Evolutionary conservation across 2,329 filamentous ascomycete species (phyloP).

Genomic region (Metarhizium humberi): DNA sequence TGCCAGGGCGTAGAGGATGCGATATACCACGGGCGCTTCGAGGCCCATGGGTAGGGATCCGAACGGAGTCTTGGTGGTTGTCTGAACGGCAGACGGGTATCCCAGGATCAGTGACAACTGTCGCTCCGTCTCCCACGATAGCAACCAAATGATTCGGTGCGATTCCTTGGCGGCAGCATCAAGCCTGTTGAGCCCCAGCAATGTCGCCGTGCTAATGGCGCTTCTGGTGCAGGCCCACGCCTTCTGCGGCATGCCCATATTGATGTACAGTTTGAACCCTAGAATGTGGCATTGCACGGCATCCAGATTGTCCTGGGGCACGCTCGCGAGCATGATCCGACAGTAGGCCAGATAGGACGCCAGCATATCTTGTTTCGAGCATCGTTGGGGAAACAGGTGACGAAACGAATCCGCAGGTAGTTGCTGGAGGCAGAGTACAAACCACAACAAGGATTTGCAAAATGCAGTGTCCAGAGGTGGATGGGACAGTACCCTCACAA

Average conservation of each 20-base stretch:
- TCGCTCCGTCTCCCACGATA: conserved; percentile 34
- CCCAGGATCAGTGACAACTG: conserved; percentile 40
- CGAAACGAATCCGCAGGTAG: conserved; percentile 17
- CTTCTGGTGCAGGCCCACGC: conserved; percentile 43
- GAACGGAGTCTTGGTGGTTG: not conserved
- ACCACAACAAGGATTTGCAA: conserved; percentile 32
- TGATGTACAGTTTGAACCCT: conserved; percentile 41
- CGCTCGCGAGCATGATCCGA: conserved; percentile 35
- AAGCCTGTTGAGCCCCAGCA: conserved; percentile 27
- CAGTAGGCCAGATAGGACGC: conserved; percentile 35
- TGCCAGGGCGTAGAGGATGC: conserved; percentile 1
- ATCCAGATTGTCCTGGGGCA: conserved; percentile 39
- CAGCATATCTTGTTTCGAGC: conserved; percentile 24
- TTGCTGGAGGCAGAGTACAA: conserved; percentile 31
- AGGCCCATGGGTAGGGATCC: not conserved
- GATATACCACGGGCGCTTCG: not conserved
- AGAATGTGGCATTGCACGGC: conserved; percentile 43
- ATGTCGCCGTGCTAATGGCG: conserved; percentile 34
- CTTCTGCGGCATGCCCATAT: conserved; percentile 44
- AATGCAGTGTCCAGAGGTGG: conserved; percentile 19
- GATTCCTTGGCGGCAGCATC: conserved; percentile 17
- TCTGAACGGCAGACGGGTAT: conserved; percentile 30
- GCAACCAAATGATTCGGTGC: conserved; percentile 27
- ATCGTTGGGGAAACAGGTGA: conserved; percentile 16
- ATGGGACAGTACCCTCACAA: conserved; percentile 23